Conservation (phyloP, 768 basidiomycete genomes). For the Trametes meyenii region DNA sequence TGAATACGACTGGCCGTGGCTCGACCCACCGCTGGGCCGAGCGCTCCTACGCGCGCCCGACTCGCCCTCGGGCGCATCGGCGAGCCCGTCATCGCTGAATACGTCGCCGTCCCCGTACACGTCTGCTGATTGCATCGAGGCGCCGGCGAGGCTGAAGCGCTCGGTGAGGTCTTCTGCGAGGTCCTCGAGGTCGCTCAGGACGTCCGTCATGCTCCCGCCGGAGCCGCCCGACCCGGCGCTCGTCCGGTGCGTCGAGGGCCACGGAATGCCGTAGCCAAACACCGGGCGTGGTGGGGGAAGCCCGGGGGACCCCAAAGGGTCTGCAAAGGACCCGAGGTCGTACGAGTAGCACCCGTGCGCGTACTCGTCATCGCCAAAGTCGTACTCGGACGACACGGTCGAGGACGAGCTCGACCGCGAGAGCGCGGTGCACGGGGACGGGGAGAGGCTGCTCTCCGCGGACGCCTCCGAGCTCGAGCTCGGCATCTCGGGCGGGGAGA, state of each 20-base stretch:
- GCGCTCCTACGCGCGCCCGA: slow-evolving; percentile 6
- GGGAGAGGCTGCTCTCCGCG: slow-evolving; percentile 1
- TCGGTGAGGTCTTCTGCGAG: slow-evolving; percentile 21
- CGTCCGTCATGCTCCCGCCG: slow-evolving; percentile 14
- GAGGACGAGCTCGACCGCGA: slow-evolving; percentile 21
- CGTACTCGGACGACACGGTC: slow-evolving; percentile 23
- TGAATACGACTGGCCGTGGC: neutral
- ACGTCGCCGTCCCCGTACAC: slow-evolving; percentile 2
- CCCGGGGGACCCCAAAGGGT: slow-evolving; percentile 13
- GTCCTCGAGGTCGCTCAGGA: slow-evolving; percentile 21
- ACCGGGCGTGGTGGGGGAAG: slow-evolving; percentile 5
- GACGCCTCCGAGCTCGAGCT: slow-evolving; percentile 11
- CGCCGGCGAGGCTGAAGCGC: slow-evolving; percentile 15
- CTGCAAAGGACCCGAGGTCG: slow-evolving; percentile 20
- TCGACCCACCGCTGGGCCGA: slow-evolving; percentile 15
- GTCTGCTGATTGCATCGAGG: neutral
- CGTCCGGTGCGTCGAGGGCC: slow-evolving; percentile 24
- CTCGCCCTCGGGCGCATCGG: slow-evolving; percentile 12
- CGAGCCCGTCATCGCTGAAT: slow-evolving; percentile 7
- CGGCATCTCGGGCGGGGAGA: slow-evolving; percentile 11
- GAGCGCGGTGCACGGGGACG: neutral
- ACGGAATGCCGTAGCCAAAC: slow-evolving; percentile 25
- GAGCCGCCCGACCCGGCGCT: slow-evolving; percentile 6
- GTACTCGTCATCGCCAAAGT: slow-evolving; percentile 21
- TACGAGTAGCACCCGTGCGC: slow-evolving; percentile 12